Percentiles rank a stretch among this genome's conserved stretches.
Evolutionary conservation across 345 rosid genomes (phyloP).

Genomic region (Gossypium australe): DNA sequence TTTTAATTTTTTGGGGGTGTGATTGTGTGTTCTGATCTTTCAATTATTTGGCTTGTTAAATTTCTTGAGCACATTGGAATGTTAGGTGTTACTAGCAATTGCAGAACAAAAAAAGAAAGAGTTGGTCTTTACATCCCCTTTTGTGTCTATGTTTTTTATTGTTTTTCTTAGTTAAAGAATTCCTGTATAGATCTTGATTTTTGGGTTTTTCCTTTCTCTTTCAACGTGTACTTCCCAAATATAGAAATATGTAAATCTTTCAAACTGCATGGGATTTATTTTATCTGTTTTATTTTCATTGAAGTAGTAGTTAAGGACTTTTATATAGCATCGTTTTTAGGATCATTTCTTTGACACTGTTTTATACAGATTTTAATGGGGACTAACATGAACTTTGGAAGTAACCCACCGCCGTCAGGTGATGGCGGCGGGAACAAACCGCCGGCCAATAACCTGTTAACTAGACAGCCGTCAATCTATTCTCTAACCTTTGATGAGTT

Average conservation of each 20-base stretch:
- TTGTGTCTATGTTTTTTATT: not conserved
- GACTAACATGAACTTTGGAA: slow-evolving; percentile 49
- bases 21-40: not conserved
- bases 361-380: slow-evolving; percentile 48
- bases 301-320: not conserved
- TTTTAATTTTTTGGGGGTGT: not conserved
- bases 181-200: not conserved
- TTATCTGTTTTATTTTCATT: not conserved
- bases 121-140: not conserved
- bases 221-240: not conserved
- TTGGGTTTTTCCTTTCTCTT: not conserved
- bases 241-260: not conserved
- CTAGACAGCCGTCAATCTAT: slow-evolving; percentile 72
- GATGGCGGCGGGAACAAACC: slow-evolving; percentile 34
- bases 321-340: not conserved
- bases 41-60: not conserved
- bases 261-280: not conserved
- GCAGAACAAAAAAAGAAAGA: not conserved
- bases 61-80: not conserved
- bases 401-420: slow-evolving; percentile 25
- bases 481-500: slow-evolving; percentile 86
- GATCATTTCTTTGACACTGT: slow-evolving; percentile 4
- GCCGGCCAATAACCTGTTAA: slow-evolving; percentile 34
- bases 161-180: not conserved
- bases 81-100: not conserved